Percentiles rank a stretch among this genome's conserved stretches.
These are phyloP conservation scores for Coprinopsis sp. DNA, from an alignment of 768 basidiomycete species.

Conservation along the genomic window DNA sequence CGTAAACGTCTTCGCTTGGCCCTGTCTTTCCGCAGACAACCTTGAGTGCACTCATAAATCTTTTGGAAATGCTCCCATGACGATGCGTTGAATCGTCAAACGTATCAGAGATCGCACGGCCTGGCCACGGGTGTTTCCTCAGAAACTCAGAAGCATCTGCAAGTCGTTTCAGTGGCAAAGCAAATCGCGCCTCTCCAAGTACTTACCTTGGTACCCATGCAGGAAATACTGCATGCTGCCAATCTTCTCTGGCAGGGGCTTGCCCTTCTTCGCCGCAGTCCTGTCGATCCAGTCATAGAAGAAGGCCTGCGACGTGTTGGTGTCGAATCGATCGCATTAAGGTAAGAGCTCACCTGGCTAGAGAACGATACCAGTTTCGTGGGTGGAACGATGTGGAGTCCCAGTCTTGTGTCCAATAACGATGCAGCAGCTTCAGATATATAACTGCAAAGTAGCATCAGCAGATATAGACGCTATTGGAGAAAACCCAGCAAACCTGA, in stretches of 20 bases:
- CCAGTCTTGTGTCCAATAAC: constrained; percentile 68
- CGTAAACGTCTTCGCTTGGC: constrained; percentile 60
- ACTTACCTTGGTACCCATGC: constrained; percentile 70
- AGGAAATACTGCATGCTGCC: constrained; percentile 90
- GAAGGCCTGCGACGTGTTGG: constrained; percentile 54
- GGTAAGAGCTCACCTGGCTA: constrained; percentile 50
- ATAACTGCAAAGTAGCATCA: constrained; percentile 47
- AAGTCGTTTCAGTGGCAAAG: not conserved
- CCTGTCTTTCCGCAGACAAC: constrained; percentile 86
- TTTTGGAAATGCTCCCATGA: constrained; percentile 63
- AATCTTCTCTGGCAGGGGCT: constrained; percentile 80
- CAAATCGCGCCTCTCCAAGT: not conserved
- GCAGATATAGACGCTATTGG: not conserved
- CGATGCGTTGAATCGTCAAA: constrained; percentile 83
- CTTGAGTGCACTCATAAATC: constrained; percentile 62
- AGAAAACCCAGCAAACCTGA: constrained; percentile 49
- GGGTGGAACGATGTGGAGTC: constrained; percentile 77
- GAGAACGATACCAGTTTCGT: constrained; percentile 82
- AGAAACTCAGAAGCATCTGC: constrained; percentile 86
- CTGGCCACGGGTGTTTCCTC: constrained; percentile 83
- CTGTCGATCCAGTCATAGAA: constrained; percentile 92
- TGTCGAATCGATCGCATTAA: constrained; percentile 1
- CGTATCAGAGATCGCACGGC: constrained; percentile 76
- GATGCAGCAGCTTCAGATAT: constrained; percentile 89
- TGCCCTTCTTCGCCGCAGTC: constrained; percentile 77